Base-by-base conservation (phyloP, 495 filamentous ascomycete species). In the Neurospora sublineolata region DNA sequence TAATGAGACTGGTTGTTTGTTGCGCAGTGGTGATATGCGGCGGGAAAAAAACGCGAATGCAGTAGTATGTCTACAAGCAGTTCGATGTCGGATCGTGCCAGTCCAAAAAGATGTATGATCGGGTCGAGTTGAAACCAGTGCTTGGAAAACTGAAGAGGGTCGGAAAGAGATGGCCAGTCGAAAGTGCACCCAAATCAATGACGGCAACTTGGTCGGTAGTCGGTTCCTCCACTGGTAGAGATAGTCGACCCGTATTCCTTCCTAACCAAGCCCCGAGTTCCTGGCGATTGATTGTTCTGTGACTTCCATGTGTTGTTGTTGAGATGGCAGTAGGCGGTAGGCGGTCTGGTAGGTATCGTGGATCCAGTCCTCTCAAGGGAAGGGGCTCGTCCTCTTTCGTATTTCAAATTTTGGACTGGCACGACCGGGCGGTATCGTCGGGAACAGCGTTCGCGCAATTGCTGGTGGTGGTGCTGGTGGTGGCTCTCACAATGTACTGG, bases 101-200 rank as follows among this genome's bases (percentile, higher is more conserved):
- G 71, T 76, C 71, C 74, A 73, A 76, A 77, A 77, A 75, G 39
- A 67, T 64, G 72, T 75, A 60, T 70, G 40, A 20, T 39, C 64
- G 41, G 33, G 70, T 46, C 41, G 44, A 68, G 60, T 68, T 36
- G 69, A 41, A 36, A 11, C 11, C 11, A 40, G 64, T n/a, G n/a
- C 58, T n/a, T 40, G 33, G 9, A 40, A 38, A 68, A 18, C 23
- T 68, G 38, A 68, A 68, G 46, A 52, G 69, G n/a, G 52, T 64
- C 27, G 52, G 11, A 60, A 60, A 64, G 27, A 16, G 6, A 14
- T 18, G 27, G 52, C 52, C 52, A 27, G 52, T 64, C 23, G 52
- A 27, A 33, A 27, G 12, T 36, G 52, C 52, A 33, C 27, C 52
- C 52, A 60, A 33, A 36, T 36, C 46, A 4, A 58, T 58, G 23